phyloP scores from a whole-genome alignment of 306 rosid species.

The Rosa multiflora region DNA sequence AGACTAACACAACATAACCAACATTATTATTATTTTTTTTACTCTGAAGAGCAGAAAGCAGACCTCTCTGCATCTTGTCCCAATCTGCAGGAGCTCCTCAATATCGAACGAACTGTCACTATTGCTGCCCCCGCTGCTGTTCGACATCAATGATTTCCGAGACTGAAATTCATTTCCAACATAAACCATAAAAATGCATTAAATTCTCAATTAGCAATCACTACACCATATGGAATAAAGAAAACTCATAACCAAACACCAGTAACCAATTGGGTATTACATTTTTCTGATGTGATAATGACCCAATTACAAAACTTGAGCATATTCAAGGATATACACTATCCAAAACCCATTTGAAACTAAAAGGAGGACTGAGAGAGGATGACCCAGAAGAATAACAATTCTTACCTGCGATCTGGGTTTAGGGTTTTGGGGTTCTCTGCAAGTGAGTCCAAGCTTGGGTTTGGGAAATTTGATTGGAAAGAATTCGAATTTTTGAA shows the following conservation, averaged over 20 bases:
- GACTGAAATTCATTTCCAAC: neutral
- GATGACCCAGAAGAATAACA: too few relatives aligned
- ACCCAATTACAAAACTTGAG: neutral
- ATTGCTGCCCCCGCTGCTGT: slow-evolving; percentile 20
- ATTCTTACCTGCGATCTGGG: neutral
- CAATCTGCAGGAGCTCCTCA: slow-evolving; percentile 58
- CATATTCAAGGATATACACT: neutral
- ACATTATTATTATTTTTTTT: neutral
- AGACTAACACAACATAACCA: neutral
- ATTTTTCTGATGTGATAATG: neutral
- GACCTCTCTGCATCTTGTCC: slow-evolving; percentile 67
- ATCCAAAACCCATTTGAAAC: neutral
- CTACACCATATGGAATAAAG: neutral
- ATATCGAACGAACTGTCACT: slow-evolving; percentile 29
- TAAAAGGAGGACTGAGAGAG: too few relatives aligned
- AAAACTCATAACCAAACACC: neutral
- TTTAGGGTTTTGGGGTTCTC: neutral
- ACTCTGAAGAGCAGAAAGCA: neutral
- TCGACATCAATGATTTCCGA: slow-evolving; percentile 38
- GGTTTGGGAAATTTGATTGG: neutral
- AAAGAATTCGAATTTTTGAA: neutral
- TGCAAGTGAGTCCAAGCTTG: neutral
- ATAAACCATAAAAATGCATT: neutral
- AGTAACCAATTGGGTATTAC: neutral
- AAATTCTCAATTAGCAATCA: neutral